Conservation (phyloP, 495 filamentous ascomycete species). For the Clohesyomyces aquaticus region DNA sequence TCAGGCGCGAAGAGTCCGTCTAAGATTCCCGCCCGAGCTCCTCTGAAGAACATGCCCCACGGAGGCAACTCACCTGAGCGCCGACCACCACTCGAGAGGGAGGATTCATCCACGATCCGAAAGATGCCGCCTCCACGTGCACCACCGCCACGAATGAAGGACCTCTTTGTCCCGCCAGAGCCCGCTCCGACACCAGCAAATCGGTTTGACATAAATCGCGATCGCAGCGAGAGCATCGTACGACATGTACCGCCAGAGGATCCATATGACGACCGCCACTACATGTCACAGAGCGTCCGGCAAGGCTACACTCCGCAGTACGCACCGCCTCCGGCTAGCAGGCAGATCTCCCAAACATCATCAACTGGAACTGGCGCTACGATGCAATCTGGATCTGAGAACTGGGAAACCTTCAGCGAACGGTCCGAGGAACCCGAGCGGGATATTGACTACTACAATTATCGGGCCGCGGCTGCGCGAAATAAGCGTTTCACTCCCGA, state of each 20-base stretch:
- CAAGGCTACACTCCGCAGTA: constrained; percentile 48
- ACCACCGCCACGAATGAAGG: constrained; percentile 89
- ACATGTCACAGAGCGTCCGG: constrained; percentile 37
- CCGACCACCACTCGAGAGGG: constrained; percentile 42
- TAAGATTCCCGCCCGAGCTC: constrained; percentile 79
- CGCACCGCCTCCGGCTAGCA: constrained; percentile 53
- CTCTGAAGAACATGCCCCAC: constrained; percentile 77
- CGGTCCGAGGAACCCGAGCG: constrained; percentile 60
- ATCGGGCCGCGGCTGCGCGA: constrained; percentile 69
- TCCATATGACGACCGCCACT: constrained; percentile 70
- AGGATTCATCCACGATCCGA: constrained; percentile 48
- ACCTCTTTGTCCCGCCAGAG: constrained; percentile 73
- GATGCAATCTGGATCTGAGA: constrained; percentile 77
- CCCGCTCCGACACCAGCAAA: constrained; percentile 47
- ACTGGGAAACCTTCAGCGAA: constrained; percentile 83
- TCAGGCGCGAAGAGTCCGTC: constrained; percentile 61
- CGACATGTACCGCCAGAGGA: constrained; percentile 82
- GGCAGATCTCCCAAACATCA: constrained; percentile 73
- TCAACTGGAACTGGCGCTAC: constrained; percentile 59
- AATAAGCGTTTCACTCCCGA: constrained; percentile 67
- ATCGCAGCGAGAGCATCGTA: constrained; percentile 70
- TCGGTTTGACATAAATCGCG: constrained; percentile 35
- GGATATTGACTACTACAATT: constrained; percentile 77
- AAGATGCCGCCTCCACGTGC: constrained; percentile 67
- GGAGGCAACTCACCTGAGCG: constrained; percentile 85